Conservation (phyloP, 176 grass and related monocot genomes). For the Musa acuminata region DNA sequence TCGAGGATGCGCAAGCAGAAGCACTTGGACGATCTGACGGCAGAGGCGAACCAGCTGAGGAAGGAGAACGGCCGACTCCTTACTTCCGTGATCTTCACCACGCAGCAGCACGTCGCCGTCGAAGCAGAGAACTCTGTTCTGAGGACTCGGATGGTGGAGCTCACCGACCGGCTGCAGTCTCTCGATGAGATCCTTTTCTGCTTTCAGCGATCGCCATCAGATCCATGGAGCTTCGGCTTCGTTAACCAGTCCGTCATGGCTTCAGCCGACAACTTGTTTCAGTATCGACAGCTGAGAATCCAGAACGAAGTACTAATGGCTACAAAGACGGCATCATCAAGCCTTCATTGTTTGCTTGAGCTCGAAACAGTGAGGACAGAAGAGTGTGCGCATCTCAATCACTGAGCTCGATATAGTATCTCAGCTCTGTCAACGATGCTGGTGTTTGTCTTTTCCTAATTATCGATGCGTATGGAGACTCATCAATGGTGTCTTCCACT, state of each 20-base stretch:
- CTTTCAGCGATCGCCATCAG: constrained; percentile 14
- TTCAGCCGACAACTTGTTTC: background rate
- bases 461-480: no score
- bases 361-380: background rate
- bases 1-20: constrained; percentile 92
- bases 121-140: constrained; percentile 85
- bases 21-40: constrained; percentile 66
- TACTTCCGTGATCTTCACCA: constrained; percentile 41
- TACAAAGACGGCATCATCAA: no score
- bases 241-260: background rate
- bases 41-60: constrained; percentile 55
- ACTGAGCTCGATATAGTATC: background rate
- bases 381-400: background rate
- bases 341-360: background rate
- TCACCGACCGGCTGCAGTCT: constrained; percentile 47
- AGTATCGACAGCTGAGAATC: background rate
- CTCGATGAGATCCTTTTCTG: constrained; percentile 63
- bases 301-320: no score
- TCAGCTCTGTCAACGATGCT: no score
- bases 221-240: background rate
- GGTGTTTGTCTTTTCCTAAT: no score
- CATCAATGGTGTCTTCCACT: no score
- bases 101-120: constrained; percentile 50
- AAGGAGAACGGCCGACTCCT: constrained; percentile 64
- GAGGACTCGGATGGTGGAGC: constrained; percentile 66